phyloP scores from a whole-genome alignment of 257 asterid species.

The Linaria vulgaris region DNA sequence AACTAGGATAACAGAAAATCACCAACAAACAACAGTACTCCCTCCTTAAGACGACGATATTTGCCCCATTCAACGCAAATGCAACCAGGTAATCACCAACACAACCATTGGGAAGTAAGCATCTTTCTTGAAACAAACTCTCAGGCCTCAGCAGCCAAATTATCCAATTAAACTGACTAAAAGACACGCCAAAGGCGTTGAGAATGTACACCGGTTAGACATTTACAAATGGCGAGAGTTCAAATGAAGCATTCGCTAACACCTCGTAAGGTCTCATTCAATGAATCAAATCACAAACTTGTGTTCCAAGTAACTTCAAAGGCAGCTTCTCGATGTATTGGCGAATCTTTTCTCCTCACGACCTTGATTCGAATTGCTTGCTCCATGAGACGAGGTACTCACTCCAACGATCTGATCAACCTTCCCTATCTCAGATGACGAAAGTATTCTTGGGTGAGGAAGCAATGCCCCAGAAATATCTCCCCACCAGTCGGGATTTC shows the following conservation, averaged over 20 bases:
- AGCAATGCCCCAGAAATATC: constrained; percentile 43
- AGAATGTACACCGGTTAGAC: not conserved
- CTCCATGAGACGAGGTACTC: constrained; percentile 4
- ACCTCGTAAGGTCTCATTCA: constrained; percentile 18
- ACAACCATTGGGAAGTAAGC: too few relatives aligned
- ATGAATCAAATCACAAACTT: not conserved
- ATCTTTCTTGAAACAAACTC: too few relatives aligned
- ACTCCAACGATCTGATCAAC: constrained; percentile 20
- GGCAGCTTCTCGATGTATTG: constrained; percentile 25
- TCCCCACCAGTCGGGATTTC: constrained; percentile 44
- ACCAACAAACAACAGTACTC: too few relatives aligned
- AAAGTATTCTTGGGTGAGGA: constrained; percentile 44
- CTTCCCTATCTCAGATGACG: constrained; percentile 25
- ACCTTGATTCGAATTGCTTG: constrained; percentile 9
- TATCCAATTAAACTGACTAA: too few relatives aligned
- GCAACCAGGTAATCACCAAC: too few relatives aligned
- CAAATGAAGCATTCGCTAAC: constrained; percentile 2
- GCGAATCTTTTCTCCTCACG: constrained; percentile 13
- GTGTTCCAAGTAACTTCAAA: constrained; percentile 23
- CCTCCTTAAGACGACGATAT: too few relatives aligned
- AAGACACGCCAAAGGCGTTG: constrained; percentile 8
- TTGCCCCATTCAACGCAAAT: too few relatives aligned
- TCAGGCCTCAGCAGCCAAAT: too few relatives aligned
- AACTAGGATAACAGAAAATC: too few relatives aligned
- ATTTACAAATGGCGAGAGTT: constrained; percentile 10